phyloP scores from a whole-genome alignment of 331 rosid species.

The Cydonia oblonga region DNA sequence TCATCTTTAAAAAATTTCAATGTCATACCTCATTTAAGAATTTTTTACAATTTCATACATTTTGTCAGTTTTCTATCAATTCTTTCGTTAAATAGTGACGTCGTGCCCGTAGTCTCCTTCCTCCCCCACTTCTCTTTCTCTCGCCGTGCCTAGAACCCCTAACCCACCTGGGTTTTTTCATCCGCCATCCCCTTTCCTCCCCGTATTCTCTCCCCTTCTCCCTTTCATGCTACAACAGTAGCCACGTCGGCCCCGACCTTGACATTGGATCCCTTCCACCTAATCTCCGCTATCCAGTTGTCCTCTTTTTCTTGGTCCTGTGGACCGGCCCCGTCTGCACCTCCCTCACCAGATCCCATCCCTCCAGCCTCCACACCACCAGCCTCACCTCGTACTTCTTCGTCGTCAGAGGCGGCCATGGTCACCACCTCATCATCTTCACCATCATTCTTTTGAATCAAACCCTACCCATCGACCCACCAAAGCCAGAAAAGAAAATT shows the following conservation, averaged over 20 bases:
- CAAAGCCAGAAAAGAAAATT: not conserved
- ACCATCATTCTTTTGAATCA: constrained; percentile 53
- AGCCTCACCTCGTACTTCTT: constrained; percentile 58
- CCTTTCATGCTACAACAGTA: constrained; percentile 39
- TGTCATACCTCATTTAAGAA: too few relatives aligned
- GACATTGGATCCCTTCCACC: constrained; percentile 86
- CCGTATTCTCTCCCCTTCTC: too few relatives aligned
- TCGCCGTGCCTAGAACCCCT: too few relatives aligned
- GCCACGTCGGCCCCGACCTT: constrained; percentile 52
- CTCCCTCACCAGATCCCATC: constrained; percentile 50
- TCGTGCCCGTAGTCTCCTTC: too few relatives aligned
- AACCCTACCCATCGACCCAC: not conserved
- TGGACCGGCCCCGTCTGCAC: constrained; percentile 10
- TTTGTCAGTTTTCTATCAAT: too few relatives aligned
- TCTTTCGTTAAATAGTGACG: too few relatives aligned
- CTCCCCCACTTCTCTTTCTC: too few relatives aligned
- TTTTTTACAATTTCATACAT: too few relatives aligned
- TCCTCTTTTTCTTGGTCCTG: not conserved
- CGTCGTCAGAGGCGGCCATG: constrained; percentile 80
- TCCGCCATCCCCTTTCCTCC: too few relatives aligned
- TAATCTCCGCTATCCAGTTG: constrained; percentile 50
- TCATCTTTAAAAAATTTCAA: too few relatives aligned
- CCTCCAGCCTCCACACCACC: constrained; percentile 40
- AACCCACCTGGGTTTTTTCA: too few relatives aligned
- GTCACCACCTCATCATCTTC: constrained; percentile 99